Percentiles rank a stretch among this genome's conserved stretches.
Evolutionary conservation across 116 monocot species (phyloP).

Genomic region (Posidonia oceanica): DNA sequence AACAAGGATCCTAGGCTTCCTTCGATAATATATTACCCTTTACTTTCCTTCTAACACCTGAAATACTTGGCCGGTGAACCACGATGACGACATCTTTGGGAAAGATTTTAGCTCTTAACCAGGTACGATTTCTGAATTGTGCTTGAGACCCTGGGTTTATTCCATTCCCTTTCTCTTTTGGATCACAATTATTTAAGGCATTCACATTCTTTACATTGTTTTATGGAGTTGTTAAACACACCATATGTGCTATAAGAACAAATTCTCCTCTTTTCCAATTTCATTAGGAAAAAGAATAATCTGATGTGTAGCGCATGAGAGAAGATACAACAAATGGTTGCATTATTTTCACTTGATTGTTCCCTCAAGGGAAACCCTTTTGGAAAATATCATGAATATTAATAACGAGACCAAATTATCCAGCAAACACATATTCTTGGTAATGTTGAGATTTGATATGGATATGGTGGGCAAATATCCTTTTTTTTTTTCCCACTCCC

Average conservation of each 20-base stretch:
- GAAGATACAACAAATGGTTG: not conserved
- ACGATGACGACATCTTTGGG: too few relatives aligned
- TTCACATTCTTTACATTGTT: not conserved
- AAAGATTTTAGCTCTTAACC: too few relatives aligned
- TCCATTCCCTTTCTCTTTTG: not conserved
- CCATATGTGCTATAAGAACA: slow-evolving; percentile 1
- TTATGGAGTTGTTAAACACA: not conserved
- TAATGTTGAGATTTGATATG: too few relatives aligned
- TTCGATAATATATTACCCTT: too few relatives aligned
- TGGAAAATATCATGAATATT: not conserved
- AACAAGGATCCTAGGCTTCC: too few relatives aligned
- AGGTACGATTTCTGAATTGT: not conserved
- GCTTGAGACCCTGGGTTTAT: not conserved
- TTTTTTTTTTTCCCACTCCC: not conserved
- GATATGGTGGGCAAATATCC: not conserved
- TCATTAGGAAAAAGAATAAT: slow-evolving; percentile 2
- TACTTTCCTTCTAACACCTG: too few relatives aligned
- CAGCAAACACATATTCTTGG: not conserved
- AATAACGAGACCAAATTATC: not conserved
- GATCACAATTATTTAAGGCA: not conserved
- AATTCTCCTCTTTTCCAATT: not conserved
- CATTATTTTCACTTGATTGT: slow-evolving; percentile 5
- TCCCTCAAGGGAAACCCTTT: slow-evolving; percentile 3
- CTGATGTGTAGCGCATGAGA: slow-evolving; percentile 7
- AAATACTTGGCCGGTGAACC: too few relatives aligned